phyloP scores from a whole-genome alignment of 176 grass and related monocot genomes.

The Juncus effusus region DNA sequence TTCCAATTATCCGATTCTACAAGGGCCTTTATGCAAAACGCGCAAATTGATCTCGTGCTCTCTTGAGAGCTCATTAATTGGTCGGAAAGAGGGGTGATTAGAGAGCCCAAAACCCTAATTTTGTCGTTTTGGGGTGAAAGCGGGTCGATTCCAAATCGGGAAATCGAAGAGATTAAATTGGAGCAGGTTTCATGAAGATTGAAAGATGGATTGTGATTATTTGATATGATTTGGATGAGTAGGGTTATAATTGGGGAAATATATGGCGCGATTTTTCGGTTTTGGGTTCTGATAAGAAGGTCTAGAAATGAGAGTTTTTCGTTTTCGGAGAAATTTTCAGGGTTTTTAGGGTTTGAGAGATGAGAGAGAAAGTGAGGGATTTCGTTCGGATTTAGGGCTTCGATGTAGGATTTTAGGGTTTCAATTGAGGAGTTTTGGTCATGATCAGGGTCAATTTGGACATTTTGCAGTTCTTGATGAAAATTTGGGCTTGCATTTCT shows the following conservation, averaged over 20 bases:
- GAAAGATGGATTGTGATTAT: constrained; percentile 8
- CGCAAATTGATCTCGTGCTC: constrained; percentile 45
- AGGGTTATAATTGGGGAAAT: constrained; percentile 34
- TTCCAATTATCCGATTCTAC: constrained; percentile 55
- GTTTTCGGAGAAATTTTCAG: constrained; percentile 22
- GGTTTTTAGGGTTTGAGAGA: constrained; percentile 35
- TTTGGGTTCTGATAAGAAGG: constrained; percentile 48
- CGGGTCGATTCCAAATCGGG: constrained; percentile 47
- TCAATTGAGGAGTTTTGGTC: constrained; percentile 25
- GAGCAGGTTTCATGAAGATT: constrained; percentile 37
- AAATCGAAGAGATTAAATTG: constrained; percentile 39
- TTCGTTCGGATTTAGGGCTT: constrained; percentile 44
- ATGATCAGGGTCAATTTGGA: constrained; percentile 5
- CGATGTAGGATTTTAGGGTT: constrained; percentile 39
- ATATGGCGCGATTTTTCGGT: constrained; percentile 40
- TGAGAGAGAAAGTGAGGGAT: constrained; percentile 51
- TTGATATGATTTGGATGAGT: constrained; percentile 37
- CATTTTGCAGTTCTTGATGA: constrained; percentile 23
- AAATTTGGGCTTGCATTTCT: constrained; percentile 13
- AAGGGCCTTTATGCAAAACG: constrained; percentile 47
- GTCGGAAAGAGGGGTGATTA: constrained; percentile 50
- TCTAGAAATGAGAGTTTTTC: constrained; percentile 47
- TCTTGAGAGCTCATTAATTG: constrained; percentile 46
- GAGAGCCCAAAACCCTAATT: constrained; percentile 31
- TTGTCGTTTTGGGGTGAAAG: constrained; percentile 41